These are phyloP conservation scores for Rhodofomes roseus DNA, from an alignment of 1,284 basidiomycete species.

Conservation along the genomic window DNA sequence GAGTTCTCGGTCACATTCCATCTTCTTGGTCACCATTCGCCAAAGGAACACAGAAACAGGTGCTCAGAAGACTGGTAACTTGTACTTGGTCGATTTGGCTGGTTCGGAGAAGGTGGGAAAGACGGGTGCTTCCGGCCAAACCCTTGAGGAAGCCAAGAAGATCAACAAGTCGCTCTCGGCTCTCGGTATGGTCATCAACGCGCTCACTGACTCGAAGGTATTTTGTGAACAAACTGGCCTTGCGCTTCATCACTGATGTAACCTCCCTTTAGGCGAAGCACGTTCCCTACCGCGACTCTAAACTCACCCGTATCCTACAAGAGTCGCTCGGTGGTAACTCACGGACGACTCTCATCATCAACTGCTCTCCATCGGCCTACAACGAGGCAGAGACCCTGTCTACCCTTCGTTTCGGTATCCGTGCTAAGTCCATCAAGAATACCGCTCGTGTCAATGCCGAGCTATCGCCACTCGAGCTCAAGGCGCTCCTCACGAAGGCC, in stretches of 20 bases:
- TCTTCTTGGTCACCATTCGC: slow-evolving; percentile 97
- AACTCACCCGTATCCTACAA: slow-evolving; percentile 98
- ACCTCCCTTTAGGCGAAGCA: slow-evolving; percentile 74
- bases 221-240: slow-evolving; percentile 16
- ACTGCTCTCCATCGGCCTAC: slow-evolving; percentile 96
- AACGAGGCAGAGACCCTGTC: slow-evolving; percentile 98
- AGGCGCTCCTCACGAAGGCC: slow-evolving; percentile 87
- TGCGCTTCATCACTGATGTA: not conserved
- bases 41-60: slow-evolving; percentile 96
- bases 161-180: slow-evolving; percentile 99
- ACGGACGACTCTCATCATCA: slow-evolving; percentile 97
- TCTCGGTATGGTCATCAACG: slow-evolving; percentile 99
- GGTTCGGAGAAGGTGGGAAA: slow-evolving; percentile 99
- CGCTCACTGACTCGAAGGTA: slow-evolving; percentile 94
- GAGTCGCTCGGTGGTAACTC: slow-evolving; percentile 99
- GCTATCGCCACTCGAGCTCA: slow-evolving; percentile 94
- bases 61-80: slow-evolving; percentile 92
- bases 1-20: slow-evolving; percentile 98
- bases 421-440: slow-evolving; percentile 99
- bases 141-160: slow-evolving; percentile 99
- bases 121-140: slow-evolving; percentile 98
- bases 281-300: slow-evolving; percentile 98
- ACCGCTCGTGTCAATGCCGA: slow-evolving; percentile 98
- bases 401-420: slow-evolving; percentile 97
- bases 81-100: slow-evolving; percentile 97